Evolutionary conservation across 1,139 yeast genomes (phyloP).

Genomic region (Kluyveromyces marxianus): DNA sequence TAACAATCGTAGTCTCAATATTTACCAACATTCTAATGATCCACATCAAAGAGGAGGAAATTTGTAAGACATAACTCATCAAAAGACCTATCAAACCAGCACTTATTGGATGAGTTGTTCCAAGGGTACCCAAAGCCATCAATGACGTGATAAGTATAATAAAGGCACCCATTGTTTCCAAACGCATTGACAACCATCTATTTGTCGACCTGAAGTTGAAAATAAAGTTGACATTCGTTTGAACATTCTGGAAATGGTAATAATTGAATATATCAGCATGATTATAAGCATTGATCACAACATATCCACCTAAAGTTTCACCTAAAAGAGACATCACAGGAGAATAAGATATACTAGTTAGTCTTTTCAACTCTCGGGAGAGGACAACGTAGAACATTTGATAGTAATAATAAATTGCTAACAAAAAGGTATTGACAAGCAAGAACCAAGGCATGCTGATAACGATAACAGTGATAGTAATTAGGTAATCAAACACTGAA

Average conservation of each 20-base stretch:
- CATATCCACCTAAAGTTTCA: conserved; percentile 54
- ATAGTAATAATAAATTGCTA: conserved; percentile 43
- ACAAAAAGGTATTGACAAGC: conserved; percentile 36
- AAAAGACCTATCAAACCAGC: conserved; percentile 70
- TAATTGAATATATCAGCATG: conserved; percentile 47
- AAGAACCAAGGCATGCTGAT: conserved; percentile 45
- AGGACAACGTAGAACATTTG: conserved; percentile 46
- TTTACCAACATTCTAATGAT: conserved; percentile 64
- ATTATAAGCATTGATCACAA: conserved; percentile 49
- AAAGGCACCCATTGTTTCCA: conserved; percentile 61
- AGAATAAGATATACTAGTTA: conserved; percentile 43
- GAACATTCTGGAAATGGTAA: conserved; percentile 52
- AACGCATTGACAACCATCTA: conserved; percentile 67
- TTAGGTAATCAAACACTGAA: conserved; percentile 36
- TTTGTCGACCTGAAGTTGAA: conserved; percentile 51
- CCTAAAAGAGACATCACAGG: conserved; percentile 61
- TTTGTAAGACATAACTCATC: conserved; percentile 62
- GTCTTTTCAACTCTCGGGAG: conserved; percentile 50
- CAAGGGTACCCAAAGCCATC: conserved; percentile 47
- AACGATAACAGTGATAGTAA: conserved; percentile 46
- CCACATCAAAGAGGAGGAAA: conserved; percentile 52
- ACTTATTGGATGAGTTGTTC: conserved; percentile 41
- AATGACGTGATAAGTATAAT: conserved; percentile 54
- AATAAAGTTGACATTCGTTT: conserved; percentile 53
- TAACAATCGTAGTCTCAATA: conserved; percentile 67